phyloP scores from a whole-genome alignment of 2,329 filamentous ascomycete genomes.

The Zelopaecilomyces penicillatus region DNA sequence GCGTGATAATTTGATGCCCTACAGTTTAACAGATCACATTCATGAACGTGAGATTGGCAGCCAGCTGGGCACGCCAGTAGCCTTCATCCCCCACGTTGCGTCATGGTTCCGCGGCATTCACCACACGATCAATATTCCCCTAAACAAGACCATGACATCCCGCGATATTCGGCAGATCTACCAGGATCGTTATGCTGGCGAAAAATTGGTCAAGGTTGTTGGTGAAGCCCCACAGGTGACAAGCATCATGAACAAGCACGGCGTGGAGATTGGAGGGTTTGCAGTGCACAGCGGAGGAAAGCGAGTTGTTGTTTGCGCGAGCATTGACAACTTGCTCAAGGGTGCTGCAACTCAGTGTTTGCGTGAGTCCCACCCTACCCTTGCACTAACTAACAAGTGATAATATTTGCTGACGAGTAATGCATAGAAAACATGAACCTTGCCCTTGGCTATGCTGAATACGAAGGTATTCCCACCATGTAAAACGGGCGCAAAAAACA shows the following conservation, averaged over 20 bases:
- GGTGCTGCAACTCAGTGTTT: slow-evolving; percentile 88
- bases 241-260: slow-evolving; percentile 74
- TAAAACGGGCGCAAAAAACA: no score
- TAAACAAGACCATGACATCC: slow-evolving; percentile 78
- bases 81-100: slow-evolving; percentile 91
- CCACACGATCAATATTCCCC: slow-evolving; percentile 82
- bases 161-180: slow-evolving; percentile 91
- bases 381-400: no score
- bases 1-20: slow-evolving; percentile 81
- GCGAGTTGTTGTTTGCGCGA: slow-evolving; percentile 82
- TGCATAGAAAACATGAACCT: slow-evolving; percentile 81
- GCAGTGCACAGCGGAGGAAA: slow-evolving; percentile 85
- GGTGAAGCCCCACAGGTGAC: slow-evolving; percentile 84
- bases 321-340: slow-evolving; percentile 90
- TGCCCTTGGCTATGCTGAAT: slow-evolving; percentile 80
- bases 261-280: slow-evolving; percentile 90
- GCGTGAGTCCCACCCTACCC: slow-evolving; percentile 49
- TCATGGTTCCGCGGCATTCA: slow-evolving; percentile 95
- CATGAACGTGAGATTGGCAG: slow-evolving; percentile 84
- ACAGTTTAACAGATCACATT: slow-evolving; percentile 72
- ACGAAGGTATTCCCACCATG: slow-evolving; percentile 68
- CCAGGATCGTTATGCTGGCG: slow-evolving; percentile 91
- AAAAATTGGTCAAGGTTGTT: slow-evolving; percentile 87
- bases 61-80: slow-evolving; percentile 66
- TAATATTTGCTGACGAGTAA: slow-evolving; percentile 53